Evolutionary conservation across 2,329 filamentous ascomycete genomes (phyloP).

Genomic region (Colletotrichum agaves): DNA sequence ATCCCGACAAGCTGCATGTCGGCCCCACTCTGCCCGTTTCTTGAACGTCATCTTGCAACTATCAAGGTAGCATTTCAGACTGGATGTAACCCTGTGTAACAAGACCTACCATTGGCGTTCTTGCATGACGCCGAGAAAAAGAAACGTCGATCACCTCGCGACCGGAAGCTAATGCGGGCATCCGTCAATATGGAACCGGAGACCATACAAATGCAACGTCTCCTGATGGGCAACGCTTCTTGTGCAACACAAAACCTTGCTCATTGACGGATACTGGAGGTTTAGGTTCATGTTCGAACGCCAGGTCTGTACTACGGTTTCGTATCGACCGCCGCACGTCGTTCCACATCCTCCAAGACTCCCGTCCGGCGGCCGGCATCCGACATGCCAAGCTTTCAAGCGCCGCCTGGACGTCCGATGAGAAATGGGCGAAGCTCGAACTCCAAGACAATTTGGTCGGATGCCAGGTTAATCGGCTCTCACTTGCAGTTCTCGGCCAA

Average conservation of each 20-base stretch:
- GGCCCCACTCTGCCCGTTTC: background rate
- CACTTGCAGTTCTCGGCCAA: background rate
- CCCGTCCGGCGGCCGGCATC: background rate
- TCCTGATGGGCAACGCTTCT: background rate
- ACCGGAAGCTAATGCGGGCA: background rate
- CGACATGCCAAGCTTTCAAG: background rate
- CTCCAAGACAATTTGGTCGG: background rate
- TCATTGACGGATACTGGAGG: background rate
- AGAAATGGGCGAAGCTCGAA: background rate
- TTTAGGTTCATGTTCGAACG: background rate
- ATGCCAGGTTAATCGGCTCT: background rate
- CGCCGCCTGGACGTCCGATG: background rate
- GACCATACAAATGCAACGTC: background rate
- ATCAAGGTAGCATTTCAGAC: background rate
- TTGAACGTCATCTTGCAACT: slow-evolving; percentile 10
- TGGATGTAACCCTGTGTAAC: slow-evolving; percentile 3
- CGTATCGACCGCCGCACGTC: background rate
- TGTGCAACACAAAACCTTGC: background rate
- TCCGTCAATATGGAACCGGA: slow-evolving; percentile 1
- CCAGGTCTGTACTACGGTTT: slow-evolving; percentile 20
- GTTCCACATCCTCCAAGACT: background rate
- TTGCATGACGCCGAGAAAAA: background rate
- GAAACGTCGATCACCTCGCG: background rate
- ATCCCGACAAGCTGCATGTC: background rate
- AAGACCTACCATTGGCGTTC: background rate